A percentile compares a stretch with the other conserved stretches of the same genome.
Conservation (phyloP, 495 filamentous ascomycete species). For the Hypoxylon cercidicola region DNA sequence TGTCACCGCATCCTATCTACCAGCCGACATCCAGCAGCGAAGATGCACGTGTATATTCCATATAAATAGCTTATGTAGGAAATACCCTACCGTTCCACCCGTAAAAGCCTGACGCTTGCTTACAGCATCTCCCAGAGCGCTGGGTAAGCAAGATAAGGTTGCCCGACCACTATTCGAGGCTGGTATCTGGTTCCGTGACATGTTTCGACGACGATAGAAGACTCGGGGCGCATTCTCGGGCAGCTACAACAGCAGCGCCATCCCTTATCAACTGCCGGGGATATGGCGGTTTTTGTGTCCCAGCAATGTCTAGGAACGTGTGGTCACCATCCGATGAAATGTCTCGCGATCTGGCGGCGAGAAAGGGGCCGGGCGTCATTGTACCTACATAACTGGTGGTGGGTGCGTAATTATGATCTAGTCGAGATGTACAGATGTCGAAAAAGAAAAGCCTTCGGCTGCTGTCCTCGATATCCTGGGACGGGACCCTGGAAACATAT, state of each 20-base stretch:
- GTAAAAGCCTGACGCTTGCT: constrained; percentile 9
- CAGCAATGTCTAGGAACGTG: constrained; percentile 30
- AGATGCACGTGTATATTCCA: constrained; percentile 1
- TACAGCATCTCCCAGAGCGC: background rate
- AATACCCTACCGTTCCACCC: constrained; percentile 6
- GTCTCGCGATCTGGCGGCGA: constrained; percentile 29
- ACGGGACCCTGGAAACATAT: background rate
- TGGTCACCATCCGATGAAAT: constrained; percentile 38
- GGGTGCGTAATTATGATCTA: constrained; percentile 21
- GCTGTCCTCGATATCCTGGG: constrained; percentile 13
- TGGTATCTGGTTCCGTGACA: background rate
- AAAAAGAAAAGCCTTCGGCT: constrained; percentile 13
- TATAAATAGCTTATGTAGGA: constrained; percentile 1
- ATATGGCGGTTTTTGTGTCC: constrained; percentile 26
- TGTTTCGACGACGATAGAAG: background rate
- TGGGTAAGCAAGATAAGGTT: constrained; percentile 4
- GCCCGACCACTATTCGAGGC: background rate
- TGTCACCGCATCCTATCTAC: constrained; percentile 2
- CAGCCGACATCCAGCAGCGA: background rate
- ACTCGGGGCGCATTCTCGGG: constrained; percentile 5
- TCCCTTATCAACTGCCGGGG: constrained; percentile 24
- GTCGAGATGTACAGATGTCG: constrained; percentile 11
- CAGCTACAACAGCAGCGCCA: constrained; percentile 1
- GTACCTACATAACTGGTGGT: constrained; percentile 15
- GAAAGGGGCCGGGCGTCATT: constrained; percentile 13